A percentile compares a stretch with the other conserved stretches of the same genome.
phyloP scores from a whole-genome alignment of 2,329 filamentous ascomycete species.

The Biscogniauxia sp. region DNA sequence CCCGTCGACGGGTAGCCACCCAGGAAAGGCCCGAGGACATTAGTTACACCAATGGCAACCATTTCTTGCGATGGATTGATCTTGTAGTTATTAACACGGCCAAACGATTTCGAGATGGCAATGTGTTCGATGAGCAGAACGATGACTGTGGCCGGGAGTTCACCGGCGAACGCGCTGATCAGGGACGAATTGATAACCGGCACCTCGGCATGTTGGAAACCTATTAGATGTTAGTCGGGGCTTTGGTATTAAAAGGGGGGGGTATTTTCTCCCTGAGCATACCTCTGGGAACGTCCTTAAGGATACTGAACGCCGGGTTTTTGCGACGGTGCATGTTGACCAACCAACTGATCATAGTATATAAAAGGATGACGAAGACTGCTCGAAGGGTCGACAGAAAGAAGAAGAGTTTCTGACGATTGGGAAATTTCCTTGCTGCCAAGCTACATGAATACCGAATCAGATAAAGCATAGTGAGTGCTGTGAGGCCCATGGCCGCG shows the following conservation, averaged over 20 bases:
- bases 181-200: constrained; percentile 67
- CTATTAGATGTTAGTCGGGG: constrained; percentile 36
- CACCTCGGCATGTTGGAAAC: constrained; percentile 76
- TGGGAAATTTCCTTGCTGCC: constrained; percentile 67
- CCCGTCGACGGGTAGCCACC: constrained; percentile 91
- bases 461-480: constrained; percentile 72
- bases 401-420: constrained; percentile 73
- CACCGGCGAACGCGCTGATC: constrained; percentile 63
- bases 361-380: constrained; percentile 86
- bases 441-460: constrained; percentile 66
- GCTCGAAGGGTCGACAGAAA: constrained; percentile 90
- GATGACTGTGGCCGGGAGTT: constrained; percentile 84
- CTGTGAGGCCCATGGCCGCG: constrained; percentile 84
- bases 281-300: constrained; percentile 76
- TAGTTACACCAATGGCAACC: constrained; percentile 88
- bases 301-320: constrained; percentile 68
- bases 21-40: constrained; percentile 86
- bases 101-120: constrained; percentile 95
- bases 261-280: constrained; percentile 18
- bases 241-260: constrained; percentile 7
- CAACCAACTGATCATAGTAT: constrained; percentile 86
- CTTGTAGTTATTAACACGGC: constrained; percentile 90
- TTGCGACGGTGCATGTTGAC: constrained; percentile 68
- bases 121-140: constrained; percentile 97
- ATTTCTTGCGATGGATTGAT: constrained; percentile 96